Base-by-base conservation (phyloP, 2,329 filamentous ascomycete species). In the Rugonectria rugulosa region DNA sequence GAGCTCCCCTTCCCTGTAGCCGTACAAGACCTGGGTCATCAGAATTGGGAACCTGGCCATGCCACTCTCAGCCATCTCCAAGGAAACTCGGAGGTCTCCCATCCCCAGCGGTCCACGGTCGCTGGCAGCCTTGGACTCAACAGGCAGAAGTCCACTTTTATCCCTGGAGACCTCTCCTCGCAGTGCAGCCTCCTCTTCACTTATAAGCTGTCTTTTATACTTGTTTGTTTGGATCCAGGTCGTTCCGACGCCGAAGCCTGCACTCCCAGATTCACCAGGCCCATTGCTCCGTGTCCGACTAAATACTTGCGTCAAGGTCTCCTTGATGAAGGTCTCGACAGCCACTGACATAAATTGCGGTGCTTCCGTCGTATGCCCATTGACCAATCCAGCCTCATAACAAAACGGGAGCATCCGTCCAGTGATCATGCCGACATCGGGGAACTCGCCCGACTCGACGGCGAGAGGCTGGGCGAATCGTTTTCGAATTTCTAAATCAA, bases 21-120 rank as follows among this genome's bases (percentile, higher is more conserved):
- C 83, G 58, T 87, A 84, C 66, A 88, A 78, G 40, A 97, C 85
- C 49, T 86, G 82, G 36, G 89, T 87, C 23, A 86, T 83, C 31
- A 96, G 79, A 20, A 91, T 80, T 0, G 91, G 91, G 75, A 95
- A 93, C 57, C 91, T 87, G 9, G 87, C 86, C 60, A 96, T 81
- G 56, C 90, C 88, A 21, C 84, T 85, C 49, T 95, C 90, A 11
- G 89, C 87, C 61, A 97, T 82, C 56, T 90, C 85, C 14, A 96
- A 73, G 1, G 91, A 87, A 3, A 97, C 77, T 31, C 89, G 83
- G 42, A 97, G 74, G 71, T 97, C 94, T 15, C 88, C 86, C 76
- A 94, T 88, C 12, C 87, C 87, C 1, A 97, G 75, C 1, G 90
- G 86, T 6, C 87, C 84, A 32, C 92, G 81, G 64, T 89, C 86